A percentile compares a stretch with the other conserved stretches of the same genome.
These are phyloP conservation scores for Ganoderma lingzhi DNA, from an alignment of 1,284 basidiomycete genomes.

Conservation along the genomic window DNA sequence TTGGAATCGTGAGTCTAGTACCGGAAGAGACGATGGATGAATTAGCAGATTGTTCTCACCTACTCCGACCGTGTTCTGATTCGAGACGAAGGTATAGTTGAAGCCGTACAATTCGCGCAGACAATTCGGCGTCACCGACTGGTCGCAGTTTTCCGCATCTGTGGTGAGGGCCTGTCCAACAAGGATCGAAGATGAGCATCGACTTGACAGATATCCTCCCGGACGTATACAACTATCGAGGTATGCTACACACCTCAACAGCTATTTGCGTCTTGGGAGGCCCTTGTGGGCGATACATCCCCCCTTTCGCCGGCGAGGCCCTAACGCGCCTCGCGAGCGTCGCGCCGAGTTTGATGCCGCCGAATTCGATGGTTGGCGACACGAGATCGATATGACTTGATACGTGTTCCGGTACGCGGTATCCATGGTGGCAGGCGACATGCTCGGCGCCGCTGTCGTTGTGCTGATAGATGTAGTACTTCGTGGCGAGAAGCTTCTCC, in stretches of 20 bases:
- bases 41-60: constrained; percentile 19
- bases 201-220: constrained; percentile 5
- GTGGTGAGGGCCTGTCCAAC: constrained; percentile 8
- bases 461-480: constrained; percentile 55
- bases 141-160: constrained; percentile 23
- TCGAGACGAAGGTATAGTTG: constrained; percentile 19
- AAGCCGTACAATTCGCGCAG: constrained; percentile 32
- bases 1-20: constrained; percentile 38
- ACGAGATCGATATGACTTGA: constrained; percentile 36
- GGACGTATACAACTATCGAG: background rate
- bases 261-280: constrained; percentile 2
- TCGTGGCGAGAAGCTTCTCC: constrained; percentile 51
- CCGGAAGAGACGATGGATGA: constrained; percentile 33
- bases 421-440: constrained; percentile 40
- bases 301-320: background rate
- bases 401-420: constrained; percentile 37
- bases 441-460: constrained; percentile 41
- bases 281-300: constrained; percentile 11
- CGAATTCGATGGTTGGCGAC: constrained; percentile 37
- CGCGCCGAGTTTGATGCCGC: constrained; percentile 20
- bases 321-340: constrained; percentile 18
- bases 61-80: constrained; percentile 27
- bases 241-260: constrained; percentile 9
- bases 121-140: constrained; percentile 25
- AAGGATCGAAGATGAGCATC: background rate